A percentile compares a stretch with the other conserved stretches of the same genome.
Evolutionary conservation across 208 protist genomes (phyloP).

Genomic region (Angomonas deanei): DNA sequence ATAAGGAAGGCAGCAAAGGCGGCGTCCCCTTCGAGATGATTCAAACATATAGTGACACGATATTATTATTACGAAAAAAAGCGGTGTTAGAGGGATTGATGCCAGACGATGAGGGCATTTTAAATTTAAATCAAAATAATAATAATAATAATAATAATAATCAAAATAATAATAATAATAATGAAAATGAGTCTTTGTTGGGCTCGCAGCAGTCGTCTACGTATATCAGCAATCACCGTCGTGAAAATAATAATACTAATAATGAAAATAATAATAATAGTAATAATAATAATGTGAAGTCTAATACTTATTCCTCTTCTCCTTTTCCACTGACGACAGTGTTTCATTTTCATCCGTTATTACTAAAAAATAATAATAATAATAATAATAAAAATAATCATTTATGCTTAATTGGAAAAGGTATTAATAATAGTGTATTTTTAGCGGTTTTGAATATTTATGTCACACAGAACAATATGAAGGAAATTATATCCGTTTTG

Average conservation of each 20-base stretch:
- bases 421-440: neutral
- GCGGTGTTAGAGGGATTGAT: neutral
- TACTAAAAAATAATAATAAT: neutral
- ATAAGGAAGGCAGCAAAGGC: neutral
- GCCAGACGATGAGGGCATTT: neutral
- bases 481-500: too few species aligned
- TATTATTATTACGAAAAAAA: neutral
- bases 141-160: neutral
- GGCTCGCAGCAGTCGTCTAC: neutral
- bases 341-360: neutral
- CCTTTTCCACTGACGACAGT: neutral
- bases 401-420: neutral
- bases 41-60: neutral
- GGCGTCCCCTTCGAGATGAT: neutral
- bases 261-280: neutral
- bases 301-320: neutral
- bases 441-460: neutral
- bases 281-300: neutral
- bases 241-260: neutral
- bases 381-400: too few species aligned
- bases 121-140: neutral
- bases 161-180: neutral
- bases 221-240: neutral
- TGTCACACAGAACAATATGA: neutral
- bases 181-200: too few species aligned